Conservation (phyloP, 345 rosid genomes). For the Heritiera littoralis region DNA sequence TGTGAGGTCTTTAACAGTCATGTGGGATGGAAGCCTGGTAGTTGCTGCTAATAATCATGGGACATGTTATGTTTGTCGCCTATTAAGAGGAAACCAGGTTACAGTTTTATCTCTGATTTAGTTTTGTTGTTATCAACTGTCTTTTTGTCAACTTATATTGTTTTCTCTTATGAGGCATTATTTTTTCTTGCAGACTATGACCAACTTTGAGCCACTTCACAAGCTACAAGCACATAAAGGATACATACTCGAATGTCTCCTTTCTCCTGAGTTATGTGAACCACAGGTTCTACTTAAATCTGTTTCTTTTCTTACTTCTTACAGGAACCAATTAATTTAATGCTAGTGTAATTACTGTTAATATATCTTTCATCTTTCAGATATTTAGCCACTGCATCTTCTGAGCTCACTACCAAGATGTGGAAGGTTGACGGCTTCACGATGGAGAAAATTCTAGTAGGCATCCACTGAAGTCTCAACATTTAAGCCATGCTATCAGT, state of each 20-base stretch:
- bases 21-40: slow-evolving; percentile 97
- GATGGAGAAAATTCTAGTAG: slow-evolving; percentile 34
- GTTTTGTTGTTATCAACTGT: not conserved
- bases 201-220: slow-evolving; percentile 94
- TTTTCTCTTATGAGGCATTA: not conserved
- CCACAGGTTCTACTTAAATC: too few species aligned
- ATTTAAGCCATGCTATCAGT: slow-evolving; percentile 4
- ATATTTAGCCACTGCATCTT: slow-evolving; percentile 92
- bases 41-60: slow-evolving; percentile 95
- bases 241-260: too few species aligned
- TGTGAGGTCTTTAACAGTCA: slow-evolving; percentile 42
- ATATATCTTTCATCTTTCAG: slow-evolving; percentile 45
- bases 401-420: slow-evolving; percentile 91
- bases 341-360: slow-evolving; percentile 5
- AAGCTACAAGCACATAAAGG: slow-evolving; percentile 55
- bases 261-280: too few species aligned
- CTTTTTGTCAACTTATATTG: not conserved
- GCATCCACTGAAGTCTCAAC: slow-evolving; percentile 30
- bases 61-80: slow-evolving; percentile 94
- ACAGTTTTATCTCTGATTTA: slow-evolving; percentile 11
- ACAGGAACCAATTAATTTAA: not conserved
- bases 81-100: slow-evolving; percentile 79
- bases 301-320: not conserved
- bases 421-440: slow-evolving; percentile 47
- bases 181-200: slow-evolving; percentile 66